phyloP scores from a whole-genome alignment of 2,329 filamentous ascomycete genomes.

The Harringtonia lauricola region DNA sequence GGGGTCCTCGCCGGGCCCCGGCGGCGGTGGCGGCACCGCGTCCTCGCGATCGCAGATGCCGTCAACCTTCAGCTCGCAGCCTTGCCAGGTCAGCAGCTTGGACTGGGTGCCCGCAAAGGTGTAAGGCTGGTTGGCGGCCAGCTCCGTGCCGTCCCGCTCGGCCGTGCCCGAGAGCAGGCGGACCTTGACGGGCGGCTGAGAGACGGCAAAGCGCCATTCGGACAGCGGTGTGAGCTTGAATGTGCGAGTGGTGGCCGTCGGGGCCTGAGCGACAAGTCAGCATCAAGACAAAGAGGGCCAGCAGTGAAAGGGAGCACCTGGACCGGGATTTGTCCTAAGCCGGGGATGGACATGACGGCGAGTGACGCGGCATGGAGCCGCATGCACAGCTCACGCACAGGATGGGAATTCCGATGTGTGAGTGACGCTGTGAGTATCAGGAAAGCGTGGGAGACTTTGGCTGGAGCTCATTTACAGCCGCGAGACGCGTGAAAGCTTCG shows the following conservation, averaged over 20 bases:
- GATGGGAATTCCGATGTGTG: not conserved
- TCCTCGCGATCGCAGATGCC: constrained; percentile 53
- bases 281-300: not conserved
- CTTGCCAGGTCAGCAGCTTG: constrained; percentile 86
- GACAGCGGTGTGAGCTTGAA: constrained; percentile 49
- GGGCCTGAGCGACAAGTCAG: constrained; percentile 15
- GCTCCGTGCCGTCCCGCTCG: constrained; percentile 90
- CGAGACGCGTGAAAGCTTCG: no score
- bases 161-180: constrained; percentile 72
- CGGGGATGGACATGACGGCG: constrained; percentile 57
- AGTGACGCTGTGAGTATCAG: no score
- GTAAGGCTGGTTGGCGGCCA: constrained; percentile 71
- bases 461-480: not conserved
- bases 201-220: constrained; percentile 73
- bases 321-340: constrained; percentile 56
- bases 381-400: no score
- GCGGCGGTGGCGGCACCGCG: constrained; percentile 24
- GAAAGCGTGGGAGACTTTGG: not conserved
- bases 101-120: constrained; percentile 72
- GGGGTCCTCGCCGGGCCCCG: not conserved
- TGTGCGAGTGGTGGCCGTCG: constrained; percentile 30
- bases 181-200: constrained; percentile 32
- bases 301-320: constrained; percentile 30
- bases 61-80: constrained; percentile 72
- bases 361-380: not conserved